Base-by-base conservation (phyloP, 257 asterid species). In the Fraxinus pennsylvanica region DNA sequence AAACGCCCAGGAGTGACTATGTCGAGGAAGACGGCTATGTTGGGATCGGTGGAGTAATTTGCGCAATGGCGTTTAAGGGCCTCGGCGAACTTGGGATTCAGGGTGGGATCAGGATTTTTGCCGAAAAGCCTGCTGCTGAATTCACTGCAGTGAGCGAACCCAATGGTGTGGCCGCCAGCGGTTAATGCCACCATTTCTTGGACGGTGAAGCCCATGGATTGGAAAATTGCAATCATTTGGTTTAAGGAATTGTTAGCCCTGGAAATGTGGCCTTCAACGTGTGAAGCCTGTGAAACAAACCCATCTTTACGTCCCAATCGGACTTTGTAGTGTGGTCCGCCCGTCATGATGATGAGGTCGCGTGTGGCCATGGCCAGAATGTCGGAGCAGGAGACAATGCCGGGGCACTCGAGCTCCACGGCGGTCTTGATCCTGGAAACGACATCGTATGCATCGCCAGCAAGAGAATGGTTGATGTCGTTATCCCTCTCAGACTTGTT, bases 401-500 rank as follows among this genome's bases (percentile, higher is more conserved):
- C 95, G 5, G 97, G 97, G 84, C 99, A 94, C 32, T 85, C 66
- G 38, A 94, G 93, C 78, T 94, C 99, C 32, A 94, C 89, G 12
- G 92, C 95, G n/a, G 96, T 77, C 81, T 95, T 95, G 27, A 95
- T 97, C 70, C 99, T 92, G 13, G 88, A 86, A 77, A 95, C 86
- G 38, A 92, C 94, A 79, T 95, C 98, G 89, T 90, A 95, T 1
- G 91, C 99, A 82, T 95, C 99, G 14, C 99, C 99, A 47, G 99
- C 97, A 68, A 94, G 94, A 73, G 99, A 93, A 74, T 84, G 96
- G 87, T 94, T 94, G 81, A 91, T 89, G 74, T 92, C 97, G 77
- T 96, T 92, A 82, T 92, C 97, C 70, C 99, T 95, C 81, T 95
- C 99, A 71, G 98, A 87, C 68, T 81, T 85, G 85, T 84, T 86